Evolutionary conservation across 306 rosid species (phyloP).

Genomic region (Elaeagnus macrophylla): DNA sequence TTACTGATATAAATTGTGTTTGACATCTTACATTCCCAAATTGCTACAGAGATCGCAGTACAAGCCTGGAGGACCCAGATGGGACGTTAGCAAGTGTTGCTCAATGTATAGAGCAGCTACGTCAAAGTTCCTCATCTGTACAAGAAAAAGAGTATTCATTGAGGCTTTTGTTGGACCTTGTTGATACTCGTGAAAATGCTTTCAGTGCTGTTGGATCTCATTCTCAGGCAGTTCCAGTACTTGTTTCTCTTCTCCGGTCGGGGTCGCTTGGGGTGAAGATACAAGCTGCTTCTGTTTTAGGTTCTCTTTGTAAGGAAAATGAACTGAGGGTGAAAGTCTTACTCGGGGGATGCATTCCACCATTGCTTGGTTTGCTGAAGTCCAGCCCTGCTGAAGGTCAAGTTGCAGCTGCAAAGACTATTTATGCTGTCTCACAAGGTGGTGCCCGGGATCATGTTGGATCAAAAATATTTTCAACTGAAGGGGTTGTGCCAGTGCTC

Average conservation of each 20-base stretch:
- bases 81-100: slow-evolving; percentile 99
- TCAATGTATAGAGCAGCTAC: slow-evolving; percentile 96
- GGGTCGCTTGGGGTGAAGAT: slow-evolving; percentile 90
- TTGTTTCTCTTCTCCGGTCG: slow-evolving; percentile 96
- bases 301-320: slow-evolving; percentile 90
- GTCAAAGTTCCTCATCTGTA: slow-evolving; percentile 68
- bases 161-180: slow-evolving; percentile 74
- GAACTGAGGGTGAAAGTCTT: slow-evolving; percentile 93
- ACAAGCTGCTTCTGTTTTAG: slow-evolving; percentile 92
- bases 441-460: slow-evolving; percentile 93
- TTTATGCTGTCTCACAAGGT: slow-evolving; percentile 94
- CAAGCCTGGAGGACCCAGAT: slow-evolving; percentile 95
- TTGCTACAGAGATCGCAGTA: slow-evolving; percentile 74
- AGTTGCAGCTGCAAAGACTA: slow-evolving; percentile 92
- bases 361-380: slow-evolving; percentile 89
- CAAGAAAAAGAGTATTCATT: slow-evolving; percentile 88
- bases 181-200: slow-evolving; percentile 85
- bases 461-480: slow-evolving; percentile 92
- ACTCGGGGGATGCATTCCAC: slow-evolving; percentile 99
- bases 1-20: neutral
- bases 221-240: slow-evolving; percentile 99
- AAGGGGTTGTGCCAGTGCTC: slow-evolving; percentile 96
- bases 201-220: slow-evolving; percentile 99
- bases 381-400: slow-evolving; percentile 85
- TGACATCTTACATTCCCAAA: slow-evolving; percentile 22